A percentile compares a stretch with the other conserved stretches of the same genome.
These are phyloP conservation scores for Helminthosporium solani DNA, from an alignment of 2,329 filamentous ascomycete species.

Conservation along the genomic window DNA sequence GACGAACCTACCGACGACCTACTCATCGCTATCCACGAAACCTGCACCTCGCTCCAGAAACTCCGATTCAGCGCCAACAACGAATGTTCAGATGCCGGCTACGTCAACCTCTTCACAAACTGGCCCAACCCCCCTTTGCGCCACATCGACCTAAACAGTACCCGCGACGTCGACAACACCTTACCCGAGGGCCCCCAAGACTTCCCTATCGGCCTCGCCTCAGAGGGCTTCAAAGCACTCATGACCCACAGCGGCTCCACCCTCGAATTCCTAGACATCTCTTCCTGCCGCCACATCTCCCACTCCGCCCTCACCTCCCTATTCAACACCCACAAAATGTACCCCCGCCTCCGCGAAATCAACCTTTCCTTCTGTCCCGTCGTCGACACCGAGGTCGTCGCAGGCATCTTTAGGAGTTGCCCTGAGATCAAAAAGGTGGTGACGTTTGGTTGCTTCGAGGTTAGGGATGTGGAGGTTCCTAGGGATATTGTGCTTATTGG, in stretches of 20 bases:
- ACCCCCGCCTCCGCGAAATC: conserved; percentile 68
- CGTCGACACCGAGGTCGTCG: conserved; percentile 65
- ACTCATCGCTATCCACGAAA: conserved; percentile 67
- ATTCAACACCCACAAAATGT: conserved; percentile 62
- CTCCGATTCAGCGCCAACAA: conserved; percentile 80
- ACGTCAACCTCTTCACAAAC: conserved; percentile 67
- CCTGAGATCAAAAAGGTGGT: conserved; percentile 59
- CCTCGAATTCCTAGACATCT: conserved; percentile 71
- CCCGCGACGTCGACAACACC: conserved; percentile 72
- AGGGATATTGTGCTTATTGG: conserved; percentile 61
- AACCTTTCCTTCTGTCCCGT: conserved; percentile 76
- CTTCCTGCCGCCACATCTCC: conserved; percentile 80
- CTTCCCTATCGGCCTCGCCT: conserved; percentile 68
- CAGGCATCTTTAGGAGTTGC: conserved; percentile 64
- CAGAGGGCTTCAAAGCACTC: conserved; percentile 72
- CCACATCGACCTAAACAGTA: conserved; percentile 73
- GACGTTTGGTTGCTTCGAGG: conserved; percentile 64
- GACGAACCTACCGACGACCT: conserved; percentile 56
- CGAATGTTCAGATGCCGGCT: conserved; percentile 72
- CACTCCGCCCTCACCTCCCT: conserved; percentile 70
- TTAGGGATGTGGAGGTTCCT: conserved; percentile 58
- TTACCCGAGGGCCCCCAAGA: conserved; percentile 64
- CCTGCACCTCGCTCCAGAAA: conserved; percentile 69
- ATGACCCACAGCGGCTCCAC: conserved; percentile 77
- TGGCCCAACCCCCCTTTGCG: conserved; percentile 74